phyloP scores from a whole-genome alignment of 2,329 filamentous ascomycete genomes.

The Nigrospora sphaerica region DNA sequence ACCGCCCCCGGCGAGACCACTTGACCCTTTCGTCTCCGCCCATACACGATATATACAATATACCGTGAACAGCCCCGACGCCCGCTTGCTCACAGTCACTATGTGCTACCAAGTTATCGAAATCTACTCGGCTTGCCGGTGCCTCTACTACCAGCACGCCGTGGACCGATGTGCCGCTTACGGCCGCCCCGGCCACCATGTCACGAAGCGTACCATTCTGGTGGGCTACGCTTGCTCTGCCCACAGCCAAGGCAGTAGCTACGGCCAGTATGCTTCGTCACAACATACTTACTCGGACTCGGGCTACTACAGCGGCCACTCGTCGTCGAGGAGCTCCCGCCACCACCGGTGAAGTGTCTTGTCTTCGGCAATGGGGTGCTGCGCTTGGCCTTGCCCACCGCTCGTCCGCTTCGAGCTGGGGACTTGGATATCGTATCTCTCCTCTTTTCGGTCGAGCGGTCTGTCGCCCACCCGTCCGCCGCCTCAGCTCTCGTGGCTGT shows the following conservation, averaged over 20 bases:
- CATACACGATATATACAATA: slow-evolving; percentile 2
- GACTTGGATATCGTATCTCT: slow-evolving; percentile 42
- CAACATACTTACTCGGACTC: slow-evolving; percentile 45
- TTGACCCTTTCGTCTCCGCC: neutral
- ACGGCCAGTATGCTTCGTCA: slow-evolving; percentile 29
- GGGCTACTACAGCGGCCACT: slow-evolving; percentile 44
- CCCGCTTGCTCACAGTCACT: slow-evolving; percentile 18
- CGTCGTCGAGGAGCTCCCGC: slow-evolving; percentile 33
- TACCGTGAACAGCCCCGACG: slow-evolving; percentile 5
- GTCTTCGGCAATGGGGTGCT: slow-evolving; percentile 43
- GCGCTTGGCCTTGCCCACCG: slow-evolving; percentile 30
- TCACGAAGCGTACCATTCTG: slow-evolving; percentile 69
- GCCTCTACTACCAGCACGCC: slow-evolving; percentile 81
- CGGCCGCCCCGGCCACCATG: slow-evolving; percentile 62
- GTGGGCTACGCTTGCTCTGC: slow-evolving; percentile 72
- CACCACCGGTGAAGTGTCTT: slow-evolving; percentile 41
- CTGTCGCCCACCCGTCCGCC: slow-evolving; percentile 28
- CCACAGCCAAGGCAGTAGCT: slow-evolving; percentile 35
- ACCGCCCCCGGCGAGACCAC: neutral
- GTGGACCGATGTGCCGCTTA: slow-evolving; percentile 76
- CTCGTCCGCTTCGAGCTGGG: slow-evolving; percentile 35
- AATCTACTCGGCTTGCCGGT: slow-evolving; percentile 78
- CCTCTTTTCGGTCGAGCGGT: slow-evolving; percentile 33
- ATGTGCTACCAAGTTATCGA: slow-evolving; percentile 91
- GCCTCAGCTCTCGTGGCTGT: slow-evolving; percentile 41